phyloP scores from a whole-genome alignment of 2,329 filamentous ascomycete species.

The Diplodia seriata region DNA sequence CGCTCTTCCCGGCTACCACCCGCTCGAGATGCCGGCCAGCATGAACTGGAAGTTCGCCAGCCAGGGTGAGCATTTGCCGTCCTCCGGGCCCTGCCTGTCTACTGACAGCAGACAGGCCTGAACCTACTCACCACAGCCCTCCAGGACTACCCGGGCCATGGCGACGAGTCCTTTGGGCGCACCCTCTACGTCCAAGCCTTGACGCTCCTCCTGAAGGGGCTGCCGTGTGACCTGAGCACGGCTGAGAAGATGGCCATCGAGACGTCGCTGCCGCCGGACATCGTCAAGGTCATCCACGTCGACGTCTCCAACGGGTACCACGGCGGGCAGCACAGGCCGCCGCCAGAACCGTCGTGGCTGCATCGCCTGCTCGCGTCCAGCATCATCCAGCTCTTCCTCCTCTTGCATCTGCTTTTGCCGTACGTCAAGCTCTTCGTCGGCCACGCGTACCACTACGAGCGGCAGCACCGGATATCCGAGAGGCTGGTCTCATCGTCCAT shows the following conservation, averaged over 20 bases:
- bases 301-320: constrained; percentile 37
- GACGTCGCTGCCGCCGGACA: constrained; percentile 56
- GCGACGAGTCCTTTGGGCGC: constrained; percentile 57
- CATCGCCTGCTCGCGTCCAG: constrained; percentile 64
- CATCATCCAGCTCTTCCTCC: constrained; percentile 65
- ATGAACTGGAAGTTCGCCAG: constrained; percentile 61
- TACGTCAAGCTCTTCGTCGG: constrained; percentile 64
- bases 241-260: constrained; percentile 62
- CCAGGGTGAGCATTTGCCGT: constrained; percentile 49
- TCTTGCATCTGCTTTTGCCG: constrained; percentile 67
- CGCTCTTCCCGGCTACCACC: constrained; percentile 36
- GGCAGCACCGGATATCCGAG: constrained; percentile 69
- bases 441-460: constrained; percentile 67
- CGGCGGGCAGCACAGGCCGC: constrained; percentile 14
- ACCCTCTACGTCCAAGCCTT: constrained; percentile 70
- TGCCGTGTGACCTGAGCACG: constrained; percentile 64
- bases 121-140: constrained; percentile 56
- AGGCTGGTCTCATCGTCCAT: constrained; percentile 61
- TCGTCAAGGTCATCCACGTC: constrained; percentile 34
- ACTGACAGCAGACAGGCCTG: constrained; percentile 47
- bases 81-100: background rate
- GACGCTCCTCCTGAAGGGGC: constrained; percentile 68
- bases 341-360: constrained; percentile 57
- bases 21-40: constrained; percentile 46
- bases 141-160: constrained; percentile 51